A percentile compares a stretch with the other conserved stretches of the same genome.
These are phyloP conservation scores for Debaryomyces castellii DNA, from an alignment of 805 yeast species.

Conservation along the genomic window DNA sequence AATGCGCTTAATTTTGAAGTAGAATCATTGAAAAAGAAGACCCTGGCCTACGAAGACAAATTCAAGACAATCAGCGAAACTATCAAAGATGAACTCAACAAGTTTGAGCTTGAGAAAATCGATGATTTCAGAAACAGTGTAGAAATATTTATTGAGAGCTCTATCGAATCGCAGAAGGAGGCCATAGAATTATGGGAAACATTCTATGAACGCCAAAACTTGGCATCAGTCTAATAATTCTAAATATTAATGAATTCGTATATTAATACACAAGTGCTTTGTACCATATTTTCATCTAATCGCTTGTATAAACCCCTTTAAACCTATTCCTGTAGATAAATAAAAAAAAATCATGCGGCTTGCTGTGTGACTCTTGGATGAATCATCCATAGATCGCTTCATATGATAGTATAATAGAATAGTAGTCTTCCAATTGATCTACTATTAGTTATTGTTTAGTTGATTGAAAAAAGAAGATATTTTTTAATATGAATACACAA, in stretches of 20 bases:
- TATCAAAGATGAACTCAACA: constrained; percentile 65
- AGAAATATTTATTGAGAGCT: constrained; percentile 85
- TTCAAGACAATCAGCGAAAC: constrained; percentile 64
- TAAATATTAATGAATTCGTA: not conserved
- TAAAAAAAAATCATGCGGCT: not conserved
- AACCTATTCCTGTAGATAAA: not conserved
- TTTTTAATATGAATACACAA: constrained; percentile 31
- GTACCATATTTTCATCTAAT: too few relatives aligned
- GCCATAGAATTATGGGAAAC: constrained; percentile 86
- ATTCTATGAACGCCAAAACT: constrained; percentile 59
- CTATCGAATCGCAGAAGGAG: constrained; percentile 92
- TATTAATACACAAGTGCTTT: too few relatives aligned
- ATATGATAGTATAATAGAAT: too few relatives aligned
- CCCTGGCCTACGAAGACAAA: constrained; percentile 51
- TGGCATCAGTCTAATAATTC: constrained; percentile 14
- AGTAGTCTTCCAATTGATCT: not conserved
- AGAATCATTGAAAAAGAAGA: constrained; percentile 51
- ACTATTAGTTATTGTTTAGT: not conserved
- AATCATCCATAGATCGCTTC: not conserved
- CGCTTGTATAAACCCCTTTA: not conserved
- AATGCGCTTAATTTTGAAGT: constrained; percentile 59
- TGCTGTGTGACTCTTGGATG: not conserved
- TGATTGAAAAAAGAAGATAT: not conserved
- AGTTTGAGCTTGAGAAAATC: constrained; percentile 72
- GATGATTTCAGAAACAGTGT: constrained; percentile 85